Conservation (phyloP, 73 alveolate genomes). For the Blepharisma japonicum region DNA sequence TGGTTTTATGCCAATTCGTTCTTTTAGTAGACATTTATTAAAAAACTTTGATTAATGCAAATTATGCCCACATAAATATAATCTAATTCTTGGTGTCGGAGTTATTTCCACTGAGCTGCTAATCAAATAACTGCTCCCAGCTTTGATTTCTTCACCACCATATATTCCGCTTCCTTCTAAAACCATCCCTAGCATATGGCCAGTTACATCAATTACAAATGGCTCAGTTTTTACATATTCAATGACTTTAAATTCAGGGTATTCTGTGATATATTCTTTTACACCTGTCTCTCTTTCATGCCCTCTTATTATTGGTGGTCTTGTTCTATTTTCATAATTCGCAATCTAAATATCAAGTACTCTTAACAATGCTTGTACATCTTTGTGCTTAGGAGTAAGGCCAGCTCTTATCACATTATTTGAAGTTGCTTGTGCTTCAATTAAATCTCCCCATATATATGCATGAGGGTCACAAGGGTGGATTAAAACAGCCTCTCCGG, state of each 20-base stretch:
- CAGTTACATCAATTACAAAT: background rate
- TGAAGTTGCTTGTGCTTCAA: conserved; percentile 97
- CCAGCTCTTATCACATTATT: conserved; percentile 99
- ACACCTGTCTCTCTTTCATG: background rate
- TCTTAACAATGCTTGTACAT: conserved; percentile 63
- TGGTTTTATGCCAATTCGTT: background rate
- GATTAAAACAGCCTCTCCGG: conserved; percentile 91
- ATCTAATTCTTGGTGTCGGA: no score
- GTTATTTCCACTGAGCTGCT: no score
- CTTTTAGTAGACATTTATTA: no score
- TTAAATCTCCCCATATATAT: conserved; percentile 92
- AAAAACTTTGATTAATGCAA: no score
- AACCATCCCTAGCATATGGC: background rate
- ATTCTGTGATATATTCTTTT: conserved; percentile 33
- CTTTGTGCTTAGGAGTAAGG: conserved; percentile 93
- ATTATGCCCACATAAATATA: no score
- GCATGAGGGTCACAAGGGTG: conserved; percentile 97
- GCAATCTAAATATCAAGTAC: conserved; percentile 35
- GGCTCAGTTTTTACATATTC: background rate
- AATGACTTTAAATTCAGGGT: conserved; percentile 41
- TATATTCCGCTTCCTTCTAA: background rate
- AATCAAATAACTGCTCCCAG: conserved; percentile 20
- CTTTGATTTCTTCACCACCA: conserved; percentile 23
- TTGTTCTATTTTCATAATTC: background rate
- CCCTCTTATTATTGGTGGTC: conserved; percentile 20